A percentile compares a stretch with the other conserved stretches of the same genome.
Conservation (phyloP, 305 asterid genomes). For the Rubia tinctorum region DNA sequence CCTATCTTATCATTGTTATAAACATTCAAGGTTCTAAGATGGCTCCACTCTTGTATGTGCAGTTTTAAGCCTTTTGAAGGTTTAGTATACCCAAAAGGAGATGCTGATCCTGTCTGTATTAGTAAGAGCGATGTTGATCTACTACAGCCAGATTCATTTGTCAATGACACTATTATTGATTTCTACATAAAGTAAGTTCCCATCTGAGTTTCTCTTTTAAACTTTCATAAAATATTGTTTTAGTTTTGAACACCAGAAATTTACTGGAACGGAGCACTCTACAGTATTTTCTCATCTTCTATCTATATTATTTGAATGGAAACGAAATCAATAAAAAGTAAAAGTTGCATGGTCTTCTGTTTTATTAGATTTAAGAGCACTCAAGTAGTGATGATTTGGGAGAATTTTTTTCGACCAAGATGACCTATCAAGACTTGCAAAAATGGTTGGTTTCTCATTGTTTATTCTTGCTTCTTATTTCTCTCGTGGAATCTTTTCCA, state of each 20-base stretch:
- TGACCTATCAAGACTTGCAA: background rate
- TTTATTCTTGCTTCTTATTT: slow-evolving; percentile 11
- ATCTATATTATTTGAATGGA: background rate
- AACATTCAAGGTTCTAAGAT: background rate
- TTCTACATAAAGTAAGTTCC: slow-evolving; percentile 84
- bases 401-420: background rate
- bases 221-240: background rate
- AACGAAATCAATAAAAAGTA: background rate
- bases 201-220: background rate
- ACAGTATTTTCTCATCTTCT: background rate
- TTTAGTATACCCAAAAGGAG: slow-evolving; percentile 86
- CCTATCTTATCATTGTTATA: background rate
- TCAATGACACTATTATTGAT: slow-evolving; percentile 93
- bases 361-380: background rate
- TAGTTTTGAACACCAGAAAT: background rate
- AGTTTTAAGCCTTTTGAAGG: slow-evolving; percentile 85
- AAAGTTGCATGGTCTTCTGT: background rate
- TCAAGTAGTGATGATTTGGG: background rate
- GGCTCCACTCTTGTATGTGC: slow-evolving; percentile 19
- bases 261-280: background rate
- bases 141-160: slow-evolving; percentile 82
- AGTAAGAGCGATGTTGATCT: slow-evolving; percentile 87
- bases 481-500: slow-evolving; percentile 28
- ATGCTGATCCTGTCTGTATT: slow-evolving; percentile 86
- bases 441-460: background rate